phyloP scores from a whole-genome alignment of 306 rosid genomes.

The Dalbergia oliveri region DNA sequence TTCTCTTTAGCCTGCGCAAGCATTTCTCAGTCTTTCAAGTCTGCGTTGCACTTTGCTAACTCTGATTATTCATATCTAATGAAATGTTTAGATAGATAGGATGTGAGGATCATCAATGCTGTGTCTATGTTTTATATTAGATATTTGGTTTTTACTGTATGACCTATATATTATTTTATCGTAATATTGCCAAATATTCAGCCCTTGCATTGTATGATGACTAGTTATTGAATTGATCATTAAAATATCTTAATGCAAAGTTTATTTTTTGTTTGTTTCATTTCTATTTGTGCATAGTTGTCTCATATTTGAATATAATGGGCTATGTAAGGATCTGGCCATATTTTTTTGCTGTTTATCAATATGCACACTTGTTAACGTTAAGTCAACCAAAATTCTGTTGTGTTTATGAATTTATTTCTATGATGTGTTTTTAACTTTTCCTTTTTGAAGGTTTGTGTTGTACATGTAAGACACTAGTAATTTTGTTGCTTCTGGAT shows the following conservation, averaged over 20 bases:
- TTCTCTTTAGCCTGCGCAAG: background rate
- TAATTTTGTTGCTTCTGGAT: constrained; percentile 13
- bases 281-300: background rate
- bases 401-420: background rate
- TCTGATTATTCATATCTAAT: background rate
- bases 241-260: background rate
- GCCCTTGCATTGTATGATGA: constrained; percentile 5
- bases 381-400: background rate
- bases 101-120: background rate
- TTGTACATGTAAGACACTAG: constrained; percentile 1
- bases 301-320: background rate
- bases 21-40: constrained; percentile 7
- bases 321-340: background rate
- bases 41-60: background rate
- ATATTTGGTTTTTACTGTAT: background rate
- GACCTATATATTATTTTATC: background rate
- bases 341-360: background rate
- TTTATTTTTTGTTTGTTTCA: background rate
- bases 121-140: background rate
- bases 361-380: background rate
- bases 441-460: background rate
- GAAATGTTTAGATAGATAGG: background rate
- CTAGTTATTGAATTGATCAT: constrained; percentile 11
- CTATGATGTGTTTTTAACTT: background rate
- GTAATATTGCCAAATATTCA: background rate